Evolutionary conservation across 202 grass and related monocot genomes (phyloP).

Genomic region (Panicum virgatum): DNA sequence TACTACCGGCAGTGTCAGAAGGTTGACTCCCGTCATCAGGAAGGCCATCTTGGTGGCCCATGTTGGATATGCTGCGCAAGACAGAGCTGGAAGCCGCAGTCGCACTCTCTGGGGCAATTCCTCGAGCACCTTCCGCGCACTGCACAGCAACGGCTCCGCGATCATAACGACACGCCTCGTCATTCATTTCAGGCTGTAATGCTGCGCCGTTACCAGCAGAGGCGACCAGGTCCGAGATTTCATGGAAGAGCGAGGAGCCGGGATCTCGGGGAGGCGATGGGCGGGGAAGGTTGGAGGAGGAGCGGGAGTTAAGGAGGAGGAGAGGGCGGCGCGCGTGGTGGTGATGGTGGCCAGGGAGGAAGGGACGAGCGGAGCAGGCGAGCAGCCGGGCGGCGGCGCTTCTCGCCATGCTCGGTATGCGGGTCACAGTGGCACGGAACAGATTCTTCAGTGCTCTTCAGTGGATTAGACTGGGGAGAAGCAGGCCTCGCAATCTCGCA

Average conservation of each 20-base stretch:
- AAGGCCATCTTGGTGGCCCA: neutral
- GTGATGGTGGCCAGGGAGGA: neutral
- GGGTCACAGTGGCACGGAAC: neutral
- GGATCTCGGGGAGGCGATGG: slow-evolving; percentile 15
- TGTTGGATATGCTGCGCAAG: neutral
- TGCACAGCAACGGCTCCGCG: neutral
- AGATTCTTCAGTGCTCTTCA: neutral
- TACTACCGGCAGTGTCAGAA: neutral
- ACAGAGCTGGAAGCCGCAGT: neutral
- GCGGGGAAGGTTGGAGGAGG: slow-evolving; percentile 10
- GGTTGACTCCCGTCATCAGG: neutral
- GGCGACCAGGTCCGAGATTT: slow-evolving; percentile 40
- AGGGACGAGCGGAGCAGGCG: neutral
- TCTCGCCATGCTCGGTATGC: slow-evolving; percentile 27
- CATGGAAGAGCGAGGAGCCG: slow-evolving; percentile 34
- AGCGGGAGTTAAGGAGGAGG: neutral
- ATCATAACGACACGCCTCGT: neutral
- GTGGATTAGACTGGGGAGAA: neutral
- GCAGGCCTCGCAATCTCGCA: neutral
- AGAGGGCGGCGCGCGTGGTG: neutral
- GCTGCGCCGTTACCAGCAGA: neutral
- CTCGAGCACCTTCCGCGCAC: slow-evolving; percentile 56
- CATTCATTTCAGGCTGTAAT: neutral
- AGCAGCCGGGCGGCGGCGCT: slow-evolving; percentile 43
- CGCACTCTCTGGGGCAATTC: slow-evolving; percentile 36